A percentile compares a stretch with the other conserved stretches of the same genome.
Evolutionary conservation across 768 basidiomycete genomes (phyloP).

Genomic region (Lentinula aciculospora): DNA sequence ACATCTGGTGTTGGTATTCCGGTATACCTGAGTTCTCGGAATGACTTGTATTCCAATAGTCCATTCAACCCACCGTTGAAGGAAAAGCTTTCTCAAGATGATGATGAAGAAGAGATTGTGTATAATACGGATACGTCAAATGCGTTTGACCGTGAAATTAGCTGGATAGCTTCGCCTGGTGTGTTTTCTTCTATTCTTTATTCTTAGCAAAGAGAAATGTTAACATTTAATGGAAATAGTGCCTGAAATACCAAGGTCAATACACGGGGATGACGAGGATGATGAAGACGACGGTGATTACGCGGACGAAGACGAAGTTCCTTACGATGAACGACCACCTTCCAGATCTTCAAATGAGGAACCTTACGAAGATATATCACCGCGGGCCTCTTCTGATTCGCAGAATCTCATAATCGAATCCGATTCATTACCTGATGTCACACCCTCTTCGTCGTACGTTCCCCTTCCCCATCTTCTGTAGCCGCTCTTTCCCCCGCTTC

Average conservation of each 20-base stretch:
- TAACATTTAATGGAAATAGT: constrained; percentile 28
- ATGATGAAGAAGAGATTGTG: constrained; percentile 68
- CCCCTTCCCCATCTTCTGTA: constrained; percentile 45
- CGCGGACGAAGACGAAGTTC: constrained; percentile 26
- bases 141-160: constrained; percentile 53
- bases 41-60: constrained; percentile 60
- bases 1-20: constrained; percentile 43
- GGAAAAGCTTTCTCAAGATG: constrained; percentile 52
- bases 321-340: constrained; percentile 42
- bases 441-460: constrained; percentile 33
- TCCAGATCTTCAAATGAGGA: constrained; percentile 47
- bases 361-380: constrained; percentile 45
- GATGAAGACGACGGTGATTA: constrained; percentile 39
- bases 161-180: constrained; percentile 78
- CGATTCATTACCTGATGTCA: constrained; percentile 51
- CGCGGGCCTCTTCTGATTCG: constrained; percentile 51
- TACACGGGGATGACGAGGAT: constrained; percentile 52
- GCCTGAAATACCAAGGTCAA: constrained; percentile 59
- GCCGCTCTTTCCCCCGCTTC: constrained; percentile 39
- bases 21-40: constrained; percentile 41
- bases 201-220: neutral
- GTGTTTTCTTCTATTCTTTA: constrained; percentile 23
- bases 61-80: constrained; percentile 69
- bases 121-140: constrained; percentile 18
- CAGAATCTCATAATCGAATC: constrained; percentile 61